Evolutionary conservation across 2,329 filamentous ascomycete genomes (phyloP).

Genomic region (Sclerotinia subarctica): DNA sequence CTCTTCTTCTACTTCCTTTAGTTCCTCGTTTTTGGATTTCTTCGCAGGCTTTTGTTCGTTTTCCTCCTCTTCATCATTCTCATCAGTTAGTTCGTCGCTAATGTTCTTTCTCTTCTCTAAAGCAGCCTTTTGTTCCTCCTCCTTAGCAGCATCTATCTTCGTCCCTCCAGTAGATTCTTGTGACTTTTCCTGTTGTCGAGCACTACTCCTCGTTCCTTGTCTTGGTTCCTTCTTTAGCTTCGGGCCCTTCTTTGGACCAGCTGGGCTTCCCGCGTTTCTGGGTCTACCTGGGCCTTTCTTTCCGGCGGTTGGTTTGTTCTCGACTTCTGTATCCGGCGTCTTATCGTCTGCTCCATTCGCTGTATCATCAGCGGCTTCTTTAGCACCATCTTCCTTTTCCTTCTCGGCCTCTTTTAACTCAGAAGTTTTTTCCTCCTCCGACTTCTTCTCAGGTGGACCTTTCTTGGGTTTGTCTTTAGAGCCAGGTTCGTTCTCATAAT

Average conservation of each 20-base stretch:
- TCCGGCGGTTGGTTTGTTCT: conserved; percentile 8
- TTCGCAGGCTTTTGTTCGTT: conserved; percentile 13
- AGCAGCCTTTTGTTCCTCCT: background rate
- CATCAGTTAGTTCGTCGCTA: background rate
- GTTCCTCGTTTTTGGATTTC: conserved; percentile 6
- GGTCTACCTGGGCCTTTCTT: conserved; percentile 15
- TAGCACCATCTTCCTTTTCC: conserved; percentile 20
- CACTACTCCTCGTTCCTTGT: conserved; percentile 27
- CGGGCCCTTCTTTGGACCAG: background rate
- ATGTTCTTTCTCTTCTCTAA: conserved; percentile 14
- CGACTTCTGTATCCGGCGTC: conserved; percentile 16
- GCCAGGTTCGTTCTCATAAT: conserved; percentile 43
- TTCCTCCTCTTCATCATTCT: background rate
- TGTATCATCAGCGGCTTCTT: background rate
- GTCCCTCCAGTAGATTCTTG: conserved; percentile 28
- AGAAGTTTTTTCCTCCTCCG: conserved; percentile 25
- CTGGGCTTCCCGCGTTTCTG: background rate
- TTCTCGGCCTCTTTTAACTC: conserved; percentile 18
- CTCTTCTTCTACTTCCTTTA: background rate
- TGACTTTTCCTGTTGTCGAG: conserved; percentile 22
- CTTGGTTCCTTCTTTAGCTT: conserved; percentile 25
- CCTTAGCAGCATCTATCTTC: conserved; percentile 21
- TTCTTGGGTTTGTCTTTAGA: conserved; percentile 46
- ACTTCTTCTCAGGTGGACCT: conserved; percentile 42
- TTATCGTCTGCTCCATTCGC: background rate